Evolutionary conservation across 495 filamentous ascomycete genomes (phyloP), one percentile per base, ranked within the genome.

Genomic region (Tuber calosporum): DNA sequence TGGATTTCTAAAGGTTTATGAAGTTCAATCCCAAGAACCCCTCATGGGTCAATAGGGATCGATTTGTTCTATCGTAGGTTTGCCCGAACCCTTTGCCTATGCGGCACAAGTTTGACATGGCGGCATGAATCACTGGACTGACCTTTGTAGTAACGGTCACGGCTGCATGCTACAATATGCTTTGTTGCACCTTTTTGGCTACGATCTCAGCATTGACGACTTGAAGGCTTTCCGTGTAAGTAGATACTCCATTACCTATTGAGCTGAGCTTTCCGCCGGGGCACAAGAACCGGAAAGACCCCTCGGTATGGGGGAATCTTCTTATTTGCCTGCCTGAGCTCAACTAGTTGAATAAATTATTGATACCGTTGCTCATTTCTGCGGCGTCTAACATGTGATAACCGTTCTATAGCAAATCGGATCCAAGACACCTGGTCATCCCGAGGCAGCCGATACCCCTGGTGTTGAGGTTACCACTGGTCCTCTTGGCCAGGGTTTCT

Each of bases 81-180:
- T 69, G 30, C 48, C 68, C 17, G 34, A 30, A 4, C 26, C 13
- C 36, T 38, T 36, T 19, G 4, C 26, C 26, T 4, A 9, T 34
- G 13, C 53, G 53, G 0, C 26, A 62, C 53, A 30, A 15, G 26
- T 62, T 62, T 62, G 53, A 34, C 17, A 62, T 62, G 26, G 30
- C 26, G 53, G 26, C 26, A 6, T 62, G 13, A 62, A 62, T 34
- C 53, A 75, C 75, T 77, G 45, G 72, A 70, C 72, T 79, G 42
- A 0, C 36, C 45, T 45, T 37, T 48, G 79, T 81, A 98, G 94
- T 69, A 99, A 99, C 86, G 95, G 95, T 75, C 95, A 99, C 85
- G 95, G 90, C 76, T 99, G 95, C 87, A 97, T 98, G 94, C 92
- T 99, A 72, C 95, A 97, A 84, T 99, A 99, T 90, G 91, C 95